phyloP scores from a whole-genome alignment of 2,329 filamentous ascomycete species.

The Colletotrichum kahawae region DNA sequence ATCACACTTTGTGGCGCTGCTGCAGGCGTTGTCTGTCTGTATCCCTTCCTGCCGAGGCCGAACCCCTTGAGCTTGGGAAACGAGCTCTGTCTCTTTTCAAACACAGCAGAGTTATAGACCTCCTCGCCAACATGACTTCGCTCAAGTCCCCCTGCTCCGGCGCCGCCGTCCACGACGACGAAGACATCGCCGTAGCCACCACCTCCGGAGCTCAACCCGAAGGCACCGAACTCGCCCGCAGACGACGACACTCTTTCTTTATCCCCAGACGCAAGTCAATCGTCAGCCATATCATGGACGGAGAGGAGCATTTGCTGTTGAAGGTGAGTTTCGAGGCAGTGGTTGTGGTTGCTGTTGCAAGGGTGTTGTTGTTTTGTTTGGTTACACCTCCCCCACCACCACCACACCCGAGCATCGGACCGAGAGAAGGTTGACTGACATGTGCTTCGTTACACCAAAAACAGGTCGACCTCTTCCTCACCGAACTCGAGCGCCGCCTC shows the following conservation, averaged over 20 bases:
- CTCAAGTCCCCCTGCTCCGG: constrained; percentile 42
- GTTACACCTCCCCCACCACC: not conserved
- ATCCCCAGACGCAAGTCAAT: constrained; percentile 62
- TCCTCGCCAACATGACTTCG: constrained; percentile 37
- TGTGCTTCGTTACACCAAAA: not conserved
- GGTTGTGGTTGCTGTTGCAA: not conserved
- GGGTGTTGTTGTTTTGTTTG: not conserved
- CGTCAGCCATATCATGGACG: constrained; percentile 65
- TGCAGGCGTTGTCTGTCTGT: not conserved
- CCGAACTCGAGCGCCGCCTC: constrained; percentile 84
- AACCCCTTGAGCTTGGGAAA: not conserved
- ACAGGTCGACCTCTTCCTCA: constrained; percentile 79
- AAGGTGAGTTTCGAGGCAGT: constrained; percentile 44
- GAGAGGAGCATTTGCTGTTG: constrained; percentile 65
- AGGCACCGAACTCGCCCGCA: constrained; percentile 36
- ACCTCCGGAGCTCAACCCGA: constrained; percentile 46
- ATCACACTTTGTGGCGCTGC: not conserved
- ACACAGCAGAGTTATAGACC: constrained; percentile 10
- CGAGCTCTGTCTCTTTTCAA: not conserved
- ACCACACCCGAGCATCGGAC: not conserved
- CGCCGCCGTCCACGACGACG: constrained; percentile 34
- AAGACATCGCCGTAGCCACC: constrained; percentile 38
- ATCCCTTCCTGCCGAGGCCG: not conserved
- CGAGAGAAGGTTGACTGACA: not conserved
- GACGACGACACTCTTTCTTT: constrained; percentile 63